These are phyloP conservation scores for Mucor racemosus DNA, from an alignment of 371 early-diverging fungal species.

Conservation along the genomic window DNA sequence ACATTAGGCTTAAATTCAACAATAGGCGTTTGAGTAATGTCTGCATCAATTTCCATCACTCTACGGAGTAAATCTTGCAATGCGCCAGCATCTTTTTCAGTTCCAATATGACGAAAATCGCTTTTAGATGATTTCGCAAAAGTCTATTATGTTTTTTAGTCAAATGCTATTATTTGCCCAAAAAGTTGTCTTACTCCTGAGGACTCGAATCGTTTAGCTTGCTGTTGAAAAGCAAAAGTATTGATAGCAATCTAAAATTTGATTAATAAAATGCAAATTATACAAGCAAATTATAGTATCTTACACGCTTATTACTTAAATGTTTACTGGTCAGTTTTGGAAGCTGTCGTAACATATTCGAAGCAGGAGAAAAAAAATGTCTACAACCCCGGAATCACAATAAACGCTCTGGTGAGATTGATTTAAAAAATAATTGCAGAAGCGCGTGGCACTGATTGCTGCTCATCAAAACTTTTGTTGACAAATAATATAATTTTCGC, in stretches of 20 bases:
- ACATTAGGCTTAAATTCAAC: constrained; percentile 32
- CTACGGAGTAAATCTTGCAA: constrained; percentile 36
- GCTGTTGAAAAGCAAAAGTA: background rate
- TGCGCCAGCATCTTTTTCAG: constrained; percentile 36
- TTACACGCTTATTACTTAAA: background rate
- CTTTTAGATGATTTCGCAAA: background rate
- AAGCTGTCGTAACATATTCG: background rate
- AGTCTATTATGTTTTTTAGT: background rate
- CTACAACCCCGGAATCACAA: too few species aligned
- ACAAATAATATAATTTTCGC: too few species aligned
- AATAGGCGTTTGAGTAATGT: constrained; percentile 24
- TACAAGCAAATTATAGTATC: background rate
- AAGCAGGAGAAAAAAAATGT: background rate
- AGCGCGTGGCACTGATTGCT: too few species aligned
- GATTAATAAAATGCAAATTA: background rate
- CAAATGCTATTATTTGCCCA: background rate
- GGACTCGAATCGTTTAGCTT: background rate
- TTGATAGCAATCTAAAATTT: background rate
- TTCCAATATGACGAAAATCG: constrained; percentile 28
- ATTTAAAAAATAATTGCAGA: too few species aligned
- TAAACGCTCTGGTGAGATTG: too few species aligned
- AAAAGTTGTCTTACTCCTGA: background rate
- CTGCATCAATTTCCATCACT: constrained; percentile 42
- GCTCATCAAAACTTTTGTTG: too few species aligned
- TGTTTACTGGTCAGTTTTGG: background rate